phyloP scores from a whole-genome alignment of 2,329 filamentous ascomycete genomes.

The Penicillium sp. region DNA sequence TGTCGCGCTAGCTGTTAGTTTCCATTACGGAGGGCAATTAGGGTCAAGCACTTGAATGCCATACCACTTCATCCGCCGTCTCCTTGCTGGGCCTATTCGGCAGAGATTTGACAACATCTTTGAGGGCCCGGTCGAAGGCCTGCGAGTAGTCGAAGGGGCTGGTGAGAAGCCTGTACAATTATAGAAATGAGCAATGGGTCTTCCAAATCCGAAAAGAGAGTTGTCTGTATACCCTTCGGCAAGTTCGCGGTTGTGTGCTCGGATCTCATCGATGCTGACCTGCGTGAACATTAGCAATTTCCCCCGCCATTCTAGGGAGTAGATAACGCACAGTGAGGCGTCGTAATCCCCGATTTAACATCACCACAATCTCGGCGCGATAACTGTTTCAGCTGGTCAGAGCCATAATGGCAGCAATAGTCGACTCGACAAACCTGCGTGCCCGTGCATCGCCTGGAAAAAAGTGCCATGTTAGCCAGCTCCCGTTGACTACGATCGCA shows the following conservation, averaged over 20 bases:
- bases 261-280: conserved; percentile 84
- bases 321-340: conserved; percentile 49
- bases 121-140: conserved; percentile 86
- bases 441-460: conserved; percentile 52
- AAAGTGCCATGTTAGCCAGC: conserved; percentile 16
- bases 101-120: conserved; percentile 77
- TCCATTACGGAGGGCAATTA: background rate
- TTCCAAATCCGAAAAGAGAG: background rate
- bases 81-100: conserved; percentile 71
- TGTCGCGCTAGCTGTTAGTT: conserved; percentile 15
- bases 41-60: conserved; percentile 12
- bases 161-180: conserved; percentile 57
- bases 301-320: background rate
- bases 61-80: conserved; percentile 65
- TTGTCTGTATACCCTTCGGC: conserved; percentile 54
- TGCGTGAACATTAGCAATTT: conserved; percentile 21
- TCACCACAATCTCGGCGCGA: conserved; percentile 77
- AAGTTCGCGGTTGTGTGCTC: conserved; percentile 77
- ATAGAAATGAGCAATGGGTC: background rate
- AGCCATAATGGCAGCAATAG: background rate
- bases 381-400: conserved; percentile 58
- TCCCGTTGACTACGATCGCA: background rate
- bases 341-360: conserved; percentile 59
- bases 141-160: conserved; percentile 82
- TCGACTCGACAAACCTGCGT: conserved; percentile 43